A percentile compares a stretch with the other conserved stretches of the same genome.
phyloP scores from a whole-genome alignment of 208 protist genomes.

The Borovskyia barvae region DNA sequence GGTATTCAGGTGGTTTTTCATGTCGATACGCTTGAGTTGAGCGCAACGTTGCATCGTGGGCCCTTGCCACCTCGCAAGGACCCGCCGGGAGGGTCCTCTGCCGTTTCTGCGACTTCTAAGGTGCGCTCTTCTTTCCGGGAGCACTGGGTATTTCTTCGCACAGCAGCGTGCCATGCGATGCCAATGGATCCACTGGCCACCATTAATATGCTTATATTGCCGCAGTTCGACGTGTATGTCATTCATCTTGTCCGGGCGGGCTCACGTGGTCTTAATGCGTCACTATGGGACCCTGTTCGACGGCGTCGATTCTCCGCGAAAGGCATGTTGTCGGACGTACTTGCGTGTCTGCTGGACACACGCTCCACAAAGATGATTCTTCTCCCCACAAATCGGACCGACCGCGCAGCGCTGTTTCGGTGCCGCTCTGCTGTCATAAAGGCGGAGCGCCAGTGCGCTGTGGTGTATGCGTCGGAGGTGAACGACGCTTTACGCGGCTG shows the following conservation, averaged over 20 bases:
- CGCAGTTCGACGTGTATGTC: conserved; percentile 63
- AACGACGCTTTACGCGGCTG: conserved; percentile 51
- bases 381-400: conserved; percentile 81
- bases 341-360: conserved; percentile 65
- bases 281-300: conserved; percentile 55
- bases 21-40: conserved; percentile 66
- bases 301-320: conserved; percentile 57
- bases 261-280: conserved; percentile 65
- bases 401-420: conserved; percentile 71
- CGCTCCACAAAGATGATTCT: conserved; percentile 65
- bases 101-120: conserved; percentile 19
- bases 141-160: conserved; percentile 64
- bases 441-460: conserved; percentile 39
- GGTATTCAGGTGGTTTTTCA: conserved; percentile 59
- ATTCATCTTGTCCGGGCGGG: conserved; percentile 83
- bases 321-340: conserved; percentile 84
- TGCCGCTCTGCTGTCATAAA: conserved; percentile 75
- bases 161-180: conserved; percentile 46
- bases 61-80: conserved; percentile 27
- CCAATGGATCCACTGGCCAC: conserved; percentile 55
- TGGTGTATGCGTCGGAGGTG: conserved; percentile 76
- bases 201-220: conserved; percentile 44
- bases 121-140: conserved; percentile 44
- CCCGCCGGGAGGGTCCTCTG: conserved; percentile 8
- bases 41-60: conserved; percentile 24